Evolutionary conservation across 164 flowering plant genomes (phyloP), one percentile per base, ranked within the genome.

Genomic region (Annona squamosa): DNA sequence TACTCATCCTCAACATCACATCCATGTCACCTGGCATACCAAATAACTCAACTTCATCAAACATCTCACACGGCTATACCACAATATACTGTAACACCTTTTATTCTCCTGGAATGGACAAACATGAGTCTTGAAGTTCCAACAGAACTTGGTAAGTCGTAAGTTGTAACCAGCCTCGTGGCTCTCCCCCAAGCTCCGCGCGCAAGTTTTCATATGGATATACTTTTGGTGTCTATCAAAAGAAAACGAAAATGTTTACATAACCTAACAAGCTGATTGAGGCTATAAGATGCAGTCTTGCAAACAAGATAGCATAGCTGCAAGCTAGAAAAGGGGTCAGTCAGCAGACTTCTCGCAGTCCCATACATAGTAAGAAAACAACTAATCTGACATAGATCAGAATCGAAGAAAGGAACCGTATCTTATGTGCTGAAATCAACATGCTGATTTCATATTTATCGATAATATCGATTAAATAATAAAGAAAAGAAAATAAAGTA

Each of bases 101-200:
- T 26, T 26, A 26, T 26, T 26, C 37, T 26, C 37, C 37, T 26
- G 37, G 17, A 63, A n/a, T 16, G 1, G 6, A 63, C 6, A 17
- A 37, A 63, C 26, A 9, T 19, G 26, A 63, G 7, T 63, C 18
- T 66, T 10, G 44, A 7, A 66, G 46, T 66, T 43, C 46, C 47
- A 41, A 9, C 0, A 43, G n/a, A n/a, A 66, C 46, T 10, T 19
- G 41, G 3, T 46, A 16, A 47, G 46, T 71, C 63, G 3, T 16
- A 59, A 59, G 16, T 3, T 37, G 13, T 37, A 64, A 64, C 66
- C 66, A 63, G 47, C 70, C 65, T 79, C 88, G 91, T 61, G 97
- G 97, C 65, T 93, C 95, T 77, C 91, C 98, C 26, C 99, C 97
- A 45, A 96, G 97, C 92, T 96, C 97, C 81, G 87, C 95, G 52